A percentile compares a stretch with the other conserved stretches of the same genome.
Evolutionary conservation across 495 filamentous ascomycete genomes (phyloP).

Genomic region (Neurospora sp.): DNA sequence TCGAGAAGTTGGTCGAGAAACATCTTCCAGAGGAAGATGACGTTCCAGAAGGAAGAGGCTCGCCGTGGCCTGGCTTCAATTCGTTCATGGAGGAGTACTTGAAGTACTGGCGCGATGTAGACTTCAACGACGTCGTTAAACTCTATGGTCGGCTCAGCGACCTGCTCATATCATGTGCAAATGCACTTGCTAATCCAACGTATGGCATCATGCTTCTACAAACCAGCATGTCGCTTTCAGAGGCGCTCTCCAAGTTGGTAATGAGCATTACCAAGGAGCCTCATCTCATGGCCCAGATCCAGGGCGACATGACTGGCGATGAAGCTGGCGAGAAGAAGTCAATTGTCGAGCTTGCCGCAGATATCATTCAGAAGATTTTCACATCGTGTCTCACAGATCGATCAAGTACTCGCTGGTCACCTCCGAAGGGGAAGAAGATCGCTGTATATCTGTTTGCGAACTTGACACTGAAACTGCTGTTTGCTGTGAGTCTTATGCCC

Average conservation of each 20-base stretch:
- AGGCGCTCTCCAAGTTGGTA: conserved; percentile 65
- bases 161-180: conserved; percentile 64
- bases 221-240: conserved; percentile 65
- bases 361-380: conserved; percentile 81
- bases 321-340: conserved; percentile 55
- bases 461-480: conserved; percentile 77
- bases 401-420: conserved; percentile 45
- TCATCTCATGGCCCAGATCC: conserved; percentile 52
- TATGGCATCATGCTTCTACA: conserved; percentile 70
- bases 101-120: conserved; percentile 65
- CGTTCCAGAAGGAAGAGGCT: conserved; percentile 37
- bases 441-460: conserved; percentile 90
- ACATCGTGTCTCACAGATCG: conserved; percentile 84
- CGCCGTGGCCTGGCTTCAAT: conserved; percentile 63
- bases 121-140: conserved; percentile 61
- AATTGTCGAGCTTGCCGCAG: conserved; percentile 72
- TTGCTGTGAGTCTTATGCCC: conserved; percentile 45
- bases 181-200: conserved; percentile 66
- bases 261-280: conserved; percentile 70
- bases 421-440: conserved; percentile 70
- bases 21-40: conserved; percentile 41
- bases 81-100: conserved; percentile 73
- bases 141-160: conserved; percentile 65
- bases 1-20: conserved; percentile 54
- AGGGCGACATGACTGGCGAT: conserved; percentile 36